These are phyloP conservation scores for Bimuria novae-zelandiae DNA, from an alignment of 2,329 filamentous ascomycete species.

Conservation along the genomic window DNA sequence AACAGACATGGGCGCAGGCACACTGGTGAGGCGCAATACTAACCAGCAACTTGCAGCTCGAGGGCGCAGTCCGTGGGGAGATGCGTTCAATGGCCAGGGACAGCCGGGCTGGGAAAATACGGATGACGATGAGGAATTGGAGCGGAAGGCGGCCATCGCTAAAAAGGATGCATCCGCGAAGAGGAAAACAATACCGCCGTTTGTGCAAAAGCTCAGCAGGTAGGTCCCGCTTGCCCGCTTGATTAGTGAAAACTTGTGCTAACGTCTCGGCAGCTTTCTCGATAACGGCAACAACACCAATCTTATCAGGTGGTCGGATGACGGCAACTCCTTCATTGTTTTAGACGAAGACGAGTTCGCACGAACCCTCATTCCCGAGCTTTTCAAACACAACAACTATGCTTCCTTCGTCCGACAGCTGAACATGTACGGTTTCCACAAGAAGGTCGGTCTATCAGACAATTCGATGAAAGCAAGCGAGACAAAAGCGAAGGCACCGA, in stretches of 20 bases:
- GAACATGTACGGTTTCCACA: constrained; percentile 62
- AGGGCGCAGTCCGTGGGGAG: constrained; percentile 45
- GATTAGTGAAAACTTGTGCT: constrained; percentile 15
- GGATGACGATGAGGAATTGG: constrained; percentile 77
- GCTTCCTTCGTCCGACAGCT: constrained; percentile 76
- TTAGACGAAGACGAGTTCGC: constrained; percentile 92
- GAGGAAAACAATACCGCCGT: constrained; percentile 93
- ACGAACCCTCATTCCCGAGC: constrained; percentile 71
- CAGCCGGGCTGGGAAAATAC: constrained; percentile 59
- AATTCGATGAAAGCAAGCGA: constrained; percentile 98
- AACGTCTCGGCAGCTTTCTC: constrained; percentile 70
- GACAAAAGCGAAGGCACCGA: constrained; percentile 95
- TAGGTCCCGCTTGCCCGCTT: constrained; percentile 50
- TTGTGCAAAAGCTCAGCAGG: constrained; percentile 98
- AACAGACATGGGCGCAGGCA: constrained; percentile 40
- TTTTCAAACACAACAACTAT: constrained; percentile 82
- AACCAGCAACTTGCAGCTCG: constrained; percentile 53
- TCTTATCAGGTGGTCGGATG: constrained; percentile 94
- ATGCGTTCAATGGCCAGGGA: constrained; percentile 47
- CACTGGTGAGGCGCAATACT: constrained; percentile 52
- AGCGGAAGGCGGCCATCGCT: constrained; percentile 77
- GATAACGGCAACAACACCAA: constrained; percentile 93
- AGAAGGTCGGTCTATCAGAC: constrained; percentile 74
- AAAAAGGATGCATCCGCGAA: constrained; percentile 89
- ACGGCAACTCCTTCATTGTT: constrained; percentile 95